These are phyloP conservation scores for Russula foetens DNA, from an alignment of 768 basidiomycete species.

Conservation along the genomic window DNA sequence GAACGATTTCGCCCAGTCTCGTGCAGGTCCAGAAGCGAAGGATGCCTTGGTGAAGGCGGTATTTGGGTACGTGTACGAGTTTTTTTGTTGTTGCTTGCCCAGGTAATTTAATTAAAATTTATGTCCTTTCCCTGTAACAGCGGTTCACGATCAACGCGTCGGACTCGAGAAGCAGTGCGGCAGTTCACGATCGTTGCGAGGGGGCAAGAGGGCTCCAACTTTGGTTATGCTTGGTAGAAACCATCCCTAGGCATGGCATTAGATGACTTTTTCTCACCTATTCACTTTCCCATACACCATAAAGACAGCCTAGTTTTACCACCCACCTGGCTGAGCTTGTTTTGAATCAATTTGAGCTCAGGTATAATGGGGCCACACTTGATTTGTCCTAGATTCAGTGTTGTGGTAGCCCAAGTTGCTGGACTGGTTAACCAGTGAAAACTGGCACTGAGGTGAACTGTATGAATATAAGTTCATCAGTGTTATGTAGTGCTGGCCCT, in stretches of 20 bases:
- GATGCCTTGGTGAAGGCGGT: constrained; percentile 69
- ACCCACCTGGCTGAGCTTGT: too few species aligned
- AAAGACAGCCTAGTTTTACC: background rate
- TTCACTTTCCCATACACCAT: background rate
- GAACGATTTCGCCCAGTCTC: constrained; percentile 68
- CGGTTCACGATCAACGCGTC: constrained; percentile 65
- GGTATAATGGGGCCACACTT: too few species aligned
- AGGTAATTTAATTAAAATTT: background rate
- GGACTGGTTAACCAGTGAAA: too few species aligned
- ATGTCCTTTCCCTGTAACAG: background rate
- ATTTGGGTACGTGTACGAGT: constrained; percentile 44
- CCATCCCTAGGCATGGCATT: too few species aligned
- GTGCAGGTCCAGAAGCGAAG: constrained; percentile 69
- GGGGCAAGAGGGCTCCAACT: constrained; percentile 77
- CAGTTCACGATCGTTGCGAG: constrained; percentile 82
- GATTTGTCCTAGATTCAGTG: too few species aligned
- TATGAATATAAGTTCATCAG: too few species aligned
- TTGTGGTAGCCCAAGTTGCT: too few species aligned
- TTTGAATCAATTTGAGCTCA: too few species aligned
- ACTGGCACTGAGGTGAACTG: too few species aligned
- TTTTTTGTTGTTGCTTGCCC: too few species aligned
- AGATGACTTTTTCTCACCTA: background rate
- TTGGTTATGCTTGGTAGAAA: constrained; percentile 58
- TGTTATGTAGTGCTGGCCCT: too few species aligned
- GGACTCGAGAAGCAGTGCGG: constrained; percentile 74